A percentile compares a stretch with the other conserved stretches of the same genome.
Evolutionary conservation across 352 stramenopile species (phyloP).

Genomic region (Detonula confervacea): DNA sequence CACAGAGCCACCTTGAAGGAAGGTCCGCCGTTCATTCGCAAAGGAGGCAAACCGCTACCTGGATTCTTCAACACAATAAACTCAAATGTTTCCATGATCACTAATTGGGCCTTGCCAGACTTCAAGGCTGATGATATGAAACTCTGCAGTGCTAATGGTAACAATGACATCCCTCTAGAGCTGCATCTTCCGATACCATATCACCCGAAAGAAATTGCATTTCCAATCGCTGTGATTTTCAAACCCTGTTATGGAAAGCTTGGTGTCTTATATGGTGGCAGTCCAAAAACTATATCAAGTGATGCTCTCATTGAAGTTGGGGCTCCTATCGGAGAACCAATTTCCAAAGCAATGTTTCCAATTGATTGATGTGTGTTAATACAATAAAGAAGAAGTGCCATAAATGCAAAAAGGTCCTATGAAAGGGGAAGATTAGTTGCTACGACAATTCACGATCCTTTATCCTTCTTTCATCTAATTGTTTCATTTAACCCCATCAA

Average conservation of each 20-base stretch:
- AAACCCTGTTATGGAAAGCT: constrained; percentile 20
- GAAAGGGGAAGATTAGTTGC: too few species aligned
- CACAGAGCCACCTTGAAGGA: too few species aligned
- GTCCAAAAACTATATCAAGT: too few species aligned
- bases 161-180: constrained; percentile 13
- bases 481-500: not conserved
- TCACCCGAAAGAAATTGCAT: constrained; percentile 26
- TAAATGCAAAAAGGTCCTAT: too few species aligned
- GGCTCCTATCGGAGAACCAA: constrained; percentile 20
- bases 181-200: constrained; percentile 33
- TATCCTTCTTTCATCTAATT: too few species aligned
- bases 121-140: constrained; percentile 33
- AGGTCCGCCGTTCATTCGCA: constrained; percentile 18
- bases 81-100: constrained; percentile 27
- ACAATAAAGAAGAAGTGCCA: too few species aligned
- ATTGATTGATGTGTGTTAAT: not conserved
- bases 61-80: constrained; percentile 28
- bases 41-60: constrained; percentile 19
- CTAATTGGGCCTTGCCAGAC: constrained; percentile 17
- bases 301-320: constrained; percentile 24
- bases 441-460: too few species aligned
- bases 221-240: constrained; percentile 34
- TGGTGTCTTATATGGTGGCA: constrained; percentile 13
- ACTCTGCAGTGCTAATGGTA: constrained; percentile 3
- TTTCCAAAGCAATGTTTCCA: constrained; percentile 30